Conservation (phyloP, 108 stramenopile species). For the Pseudonitzschia multistriata region DNA sequence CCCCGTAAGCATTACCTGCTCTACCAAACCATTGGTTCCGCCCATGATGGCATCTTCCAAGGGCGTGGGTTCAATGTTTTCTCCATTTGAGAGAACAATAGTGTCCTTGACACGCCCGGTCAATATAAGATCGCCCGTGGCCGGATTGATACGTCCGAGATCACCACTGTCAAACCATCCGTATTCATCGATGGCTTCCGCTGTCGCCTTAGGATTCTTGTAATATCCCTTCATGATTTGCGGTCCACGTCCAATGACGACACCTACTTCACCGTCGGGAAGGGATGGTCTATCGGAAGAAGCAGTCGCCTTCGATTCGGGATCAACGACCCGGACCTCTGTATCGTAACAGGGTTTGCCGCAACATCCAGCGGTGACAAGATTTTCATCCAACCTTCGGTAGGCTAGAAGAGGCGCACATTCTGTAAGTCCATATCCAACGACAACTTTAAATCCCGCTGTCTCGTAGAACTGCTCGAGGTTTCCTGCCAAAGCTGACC, state of each 20-base stretch:
- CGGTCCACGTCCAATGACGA: slow-evolving; percentile 76
- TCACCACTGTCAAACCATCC: slow-evolving; percentile 95
- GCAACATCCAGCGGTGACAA: slow-evolving; percentile 76
- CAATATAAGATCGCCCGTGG: slow-evolving; percentile 84
- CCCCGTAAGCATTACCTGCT: slow-evolving; percentile 92
- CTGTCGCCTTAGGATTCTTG: slow-evolving; percentile 82
- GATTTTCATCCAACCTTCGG: slow-evolving; percentile 66
- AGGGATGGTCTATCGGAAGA: slow-evolving; percentile 51
- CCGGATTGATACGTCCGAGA: slow-evolving; percentile 82
- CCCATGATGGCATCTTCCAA: slow-evolving; percentile 85
- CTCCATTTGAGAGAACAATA: slow-evolving; percentile 90
- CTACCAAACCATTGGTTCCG: slow-evolving; percentile 56
- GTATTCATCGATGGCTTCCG: slow-evolving; percentile 65
- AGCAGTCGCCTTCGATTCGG: slow-evolving; percentile 42
- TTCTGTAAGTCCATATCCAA: slow-evolving; percentile 94
- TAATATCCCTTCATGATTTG: slow-evolving; percentile 93
- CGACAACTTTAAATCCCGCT: slow-evolving; percentile 74
- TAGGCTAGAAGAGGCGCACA: slow-evolving; percentile 77
- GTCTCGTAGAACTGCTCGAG: slow-evolving; percentile 90
- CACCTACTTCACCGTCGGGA: slow-evolving; percentile 61
- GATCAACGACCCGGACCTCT: slow-evolving; percentile 78
- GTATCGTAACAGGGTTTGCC: slow-evolving; percentile 77
- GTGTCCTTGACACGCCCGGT: slow-evolving; percentile 92
- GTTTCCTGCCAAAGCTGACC: slow-evolving; percentile 83
- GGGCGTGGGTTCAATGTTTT: slow-evolving; percentile 80